A percentile compares a stretch with the other conserved stretches of the same genome.
Conservation (phyloP, 768 basidiomycete genomes). For the Gelatoporia subvermispora region DNA sequence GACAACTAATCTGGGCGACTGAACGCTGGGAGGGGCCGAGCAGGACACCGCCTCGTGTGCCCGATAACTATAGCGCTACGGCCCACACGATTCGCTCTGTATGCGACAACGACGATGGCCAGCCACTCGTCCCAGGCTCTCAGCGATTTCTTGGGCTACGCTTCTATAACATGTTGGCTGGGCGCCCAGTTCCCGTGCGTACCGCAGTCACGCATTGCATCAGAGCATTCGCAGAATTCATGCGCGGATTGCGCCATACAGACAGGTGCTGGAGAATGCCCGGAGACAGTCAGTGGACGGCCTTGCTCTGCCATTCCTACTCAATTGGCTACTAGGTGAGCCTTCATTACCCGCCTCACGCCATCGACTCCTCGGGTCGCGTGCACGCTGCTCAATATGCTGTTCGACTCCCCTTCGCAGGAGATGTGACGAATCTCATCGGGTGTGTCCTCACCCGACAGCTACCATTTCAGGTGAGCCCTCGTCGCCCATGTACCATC, state of each 20-base stretch:
- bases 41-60: too few species aligned
- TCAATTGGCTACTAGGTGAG: constrained; percentile 89
- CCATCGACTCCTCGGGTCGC: constrained; percentile 6
- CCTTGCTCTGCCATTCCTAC: constrained; percentile 87
- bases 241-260: constrained; percentile 24
- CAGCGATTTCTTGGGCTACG: constrained; percentile 66
- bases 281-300: constrained; percentile 78
- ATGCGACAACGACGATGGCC: constrained; percentile 18
- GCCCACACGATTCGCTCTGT: constrained; percentile 3
- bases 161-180: constrained; percentile 76
- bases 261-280: constrained; percentile 81
- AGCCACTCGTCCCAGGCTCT: constrained; percentile 21
- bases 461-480: constrained; percentile 89
- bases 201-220: constrained; percentile 10
- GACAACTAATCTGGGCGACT: too few species aligned
- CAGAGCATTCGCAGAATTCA: constrained; percentile 5
- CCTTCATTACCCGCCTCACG: constrained; percentile 8
- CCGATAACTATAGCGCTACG: too few species aligned
- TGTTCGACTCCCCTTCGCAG: constrained; percentile 36
- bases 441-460: constrained; percentile 91
- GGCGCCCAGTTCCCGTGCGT: constrained; percentile 87
- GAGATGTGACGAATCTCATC: constrained; percentile 89
- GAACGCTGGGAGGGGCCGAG: too few species aligned
- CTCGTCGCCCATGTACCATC: too few species aligned
- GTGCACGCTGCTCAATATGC: constrained; percentile 1